A percentile compares a stretch with the other conserved stretches of the same genome.
phyloP scores from a whole-genome alignment of 108 stramenopile genomes.

The Skeletonema potamos region DNA sequence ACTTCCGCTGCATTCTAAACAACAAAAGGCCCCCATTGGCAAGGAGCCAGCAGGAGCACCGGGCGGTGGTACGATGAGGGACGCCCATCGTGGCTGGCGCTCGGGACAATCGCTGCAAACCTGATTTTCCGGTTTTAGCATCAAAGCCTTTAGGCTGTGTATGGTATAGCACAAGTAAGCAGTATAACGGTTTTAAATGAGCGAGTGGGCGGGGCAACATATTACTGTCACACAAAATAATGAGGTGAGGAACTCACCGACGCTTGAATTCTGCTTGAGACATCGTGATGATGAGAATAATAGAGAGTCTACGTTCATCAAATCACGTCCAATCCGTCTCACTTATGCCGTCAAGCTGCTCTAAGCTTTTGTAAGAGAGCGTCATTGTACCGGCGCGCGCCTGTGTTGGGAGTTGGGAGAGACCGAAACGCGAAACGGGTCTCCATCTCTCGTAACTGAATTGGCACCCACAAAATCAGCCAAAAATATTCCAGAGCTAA shows the following conservation, averaged over 20 bases:
- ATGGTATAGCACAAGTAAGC: neutral
- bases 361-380: too few relatives aligned
- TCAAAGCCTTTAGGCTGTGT: constrained; percentile 81
- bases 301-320: neutral
- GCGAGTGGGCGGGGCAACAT: neutral
- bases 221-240: neutral
- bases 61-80: constrained; percentile 85
- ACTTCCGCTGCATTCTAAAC: constrained; percentile 97
- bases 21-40: constrained; percentile 94
- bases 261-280: constrained; percentile 53
- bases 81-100: constrained; percentile 96
- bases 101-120: constrained; percentile 94
- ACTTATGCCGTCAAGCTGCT: too few relatives aligned
- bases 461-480: too few relatives aligned
- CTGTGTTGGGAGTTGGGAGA: too few relatives aligned
- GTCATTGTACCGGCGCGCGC: too few relatives aligned
- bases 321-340: neutral
- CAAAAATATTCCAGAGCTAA: too few relatives aligned
- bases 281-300: constrained; percentile 13
- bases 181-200: too few relatives aligned
- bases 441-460: too few relatives aligned
- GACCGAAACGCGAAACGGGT: too few relatives aligned
- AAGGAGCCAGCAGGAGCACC: constrained; percentile 72
- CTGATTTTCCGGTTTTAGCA: constrained; percentile 86
- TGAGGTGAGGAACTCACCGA: neutral